Evolutionary conservation across 441 rosid genomes (phyloP), one percentile per base, ranked within the genome.

Genomic region (Adansonia grandidieri): DNA sequence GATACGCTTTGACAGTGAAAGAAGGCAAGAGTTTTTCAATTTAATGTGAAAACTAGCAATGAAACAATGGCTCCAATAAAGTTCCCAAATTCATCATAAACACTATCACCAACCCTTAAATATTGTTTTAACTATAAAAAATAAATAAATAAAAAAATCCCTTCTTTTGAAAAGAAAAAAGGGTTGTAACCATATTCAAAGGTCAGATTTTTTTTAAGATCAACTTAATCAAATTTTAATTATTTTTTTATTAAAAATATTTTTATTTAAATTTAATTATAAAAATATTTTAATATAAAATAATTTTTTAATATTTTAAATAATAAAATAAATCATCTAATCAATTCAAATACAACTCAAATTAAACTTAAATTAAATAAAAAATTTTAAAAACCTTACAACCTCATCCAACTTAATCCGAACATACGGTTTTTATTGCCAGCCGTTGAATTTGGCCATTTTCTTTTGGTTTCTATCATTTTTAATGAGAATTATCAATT

Each of bases 391-490:
- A 28, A 28, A 28, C 1, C 2, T 28, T 28, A 28, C 2, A 28
- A 28, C 32, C 32, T 28, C 32, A 28, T 28, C 32, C 32, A 28
- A 28, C 32, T 28, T 28, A 28, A 28, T 28, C 32, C 32, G 32
- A 28, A 0, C 32, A 28, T 28, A 28, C 32, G 32, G 32, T 28
- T 28, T 28, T 28, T 28, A 28, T 28, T 28, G 32, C 32, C 32
- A 37, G 70, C 79, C 77, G 64, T 62, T 28, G 76, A 79, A 66
- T 62, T 71, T 75, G 65, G 79, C 44, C 54, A 48, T 10, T n/a
- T 72, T 66, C 5, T 45, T 17, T 47, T 22, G 3, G 0, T 74
- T 47, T 19, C 4, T 19, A 6, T 20, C 53, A n/a, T 22, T 10
- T 13, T 51, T 51, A 11, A 51, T 11, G 53, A 24, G 6, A 24